A percentile compares a stretch with the other conserved stretches of the same genome.
These are phyloP conservation scores for Notholithocarpus densiflorus DNA, from an alignment of 306 rosid species.

Conservation along the genomic window DNA sequence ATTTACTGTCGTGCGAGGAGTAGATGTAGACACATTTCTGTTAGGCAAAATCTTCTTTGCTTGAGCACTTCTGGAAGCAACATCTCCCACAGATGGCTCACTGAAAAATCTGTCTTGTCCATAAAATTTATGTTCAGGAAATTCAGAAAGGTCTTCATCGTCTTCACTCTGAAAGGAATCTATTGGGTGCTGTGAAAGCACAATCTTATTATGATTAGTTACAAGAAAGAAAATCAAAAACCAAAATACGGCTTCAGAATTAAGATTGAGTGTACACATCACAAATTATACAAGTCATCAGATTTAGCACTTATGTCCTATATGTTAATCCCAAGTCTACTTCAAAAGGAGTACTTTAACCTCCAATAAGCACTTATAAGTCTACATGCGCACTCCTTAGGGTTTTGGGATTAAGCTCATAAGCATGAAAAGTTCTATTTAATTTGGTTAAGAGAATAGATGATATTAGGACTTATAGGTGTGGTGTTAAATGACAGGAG, in stretches of 20 bases:
- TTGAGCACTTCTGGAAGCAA: constrained; percentile 50
- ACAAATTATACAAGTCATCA: constrained; percentile 6
- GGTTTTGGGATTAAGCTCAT: too few species aligned
- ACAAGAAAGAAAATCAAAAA: constrained; percentile 19
- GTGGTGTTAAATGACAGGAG: too few species aligned
- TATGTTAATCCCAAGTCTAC: too few species aligned
- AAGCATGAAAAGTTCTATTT: too few species aligned
- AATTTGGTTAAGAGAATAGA: too few species aligned
- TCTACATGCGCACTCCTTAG: too few species aligned
- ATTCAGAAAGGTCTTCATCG: constrained; percentile 66
- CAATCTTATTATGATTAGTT: constrained; percentile 18
- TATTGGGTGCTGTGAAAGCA: constrained; percentile 57
- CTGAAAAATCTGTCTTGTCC: constrained; percentile 36
- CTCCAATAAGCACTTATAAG: too few species aligned
- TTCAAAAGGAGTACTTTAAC: too few species aligned
- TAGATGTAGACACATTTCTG: constrained; percentile 50
- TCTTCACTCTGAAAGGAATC: constrained; percentile 74
- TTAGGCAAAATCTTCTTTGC: constrained; percentile 52
- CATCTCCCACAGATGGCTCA: constrained; percentile 44
- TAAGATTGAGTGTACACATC: constrained; percentile 13
- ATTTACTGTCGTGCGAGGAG: constrained; percentile 48
- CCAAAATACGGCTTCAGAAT: constrained; percentile 6
- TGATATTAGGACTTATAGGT: too few species aligned
- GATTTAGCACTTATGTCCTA: constrained; percentile 19
- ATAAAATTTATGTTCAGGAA: constrained; percentile 52